Evolutionary conservation across 495 filamentous ascomycete genomes (phyloP).

Genomic region (Talaromyces wortmannii): DNA sequence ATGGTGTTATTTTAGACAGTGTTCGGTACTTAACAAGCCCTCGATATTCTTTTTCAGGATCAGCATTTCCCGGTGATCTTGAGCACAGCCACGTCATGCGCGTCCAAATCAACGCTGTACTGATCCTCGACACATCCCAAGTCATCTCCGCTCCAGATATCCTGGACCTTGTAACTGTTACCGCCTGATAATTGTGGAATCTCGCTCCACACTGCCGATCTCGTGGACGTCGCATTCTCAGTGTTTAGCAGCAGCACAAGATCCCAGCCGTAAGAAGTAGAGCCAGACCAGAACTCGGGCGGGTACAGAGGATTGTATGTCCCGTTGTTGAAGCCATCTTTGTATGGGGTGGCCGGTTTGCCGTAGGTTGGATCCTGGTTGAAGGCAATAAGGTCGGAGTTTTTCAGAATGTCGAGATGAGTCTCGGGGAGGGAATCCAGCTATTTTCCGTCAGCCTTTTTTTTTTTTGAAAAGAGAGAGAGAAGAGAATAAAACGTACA

Average conservation of each 20-base stretch:
- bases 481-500: slow-evolving; percentile 16
- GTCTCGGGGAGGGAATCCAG: slow-evolving; percentile 31
- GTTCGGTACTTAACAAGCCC: too few species aligned
- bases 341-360: slow-evolving; percentile 51
- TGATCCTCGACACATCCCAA: slow-evolving; percentile 37
- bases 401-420: slow-evolving; percentile 50
- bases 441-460: slow-evolving; percentile 14
- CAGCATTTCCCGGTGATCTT: slow-evolving; percentile 28
- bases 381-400: slow-evolving; percentile 51
- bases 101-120: slow-evolving; percentile 25
- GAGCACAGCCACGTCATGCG: slow-evolving; percentile 45
- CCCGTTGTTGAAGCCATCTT: slow-evolving; percentile 61
- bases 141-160: slow-evolving; percentile 47
- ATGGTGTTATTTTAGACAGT: too few species aligned
- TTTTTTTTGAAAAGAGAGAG: not conserved
- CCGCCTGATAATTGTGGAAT: slow-evolving; percentile 41
- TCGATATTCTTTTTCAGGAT: not conserved
- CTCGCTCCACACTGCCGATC: slow-evolving; percentile 43
- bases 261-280: slow-evolving; percentile 34
- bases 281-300: slow-evolving; percentile 56
- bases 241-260: slow-evolving; percentile 50
- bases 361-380: slow-evolving; percentile 52
- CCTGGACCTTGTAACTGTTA: slow-evolving; percentile 37
- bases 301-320: slow-evolving; percentile 53
- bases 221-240: slow-evolving; percentile 23